Evolutionary conservation across 1,139 yeast genomes (phyloP).

Genomic region (Hansenula anomala): DNA sequence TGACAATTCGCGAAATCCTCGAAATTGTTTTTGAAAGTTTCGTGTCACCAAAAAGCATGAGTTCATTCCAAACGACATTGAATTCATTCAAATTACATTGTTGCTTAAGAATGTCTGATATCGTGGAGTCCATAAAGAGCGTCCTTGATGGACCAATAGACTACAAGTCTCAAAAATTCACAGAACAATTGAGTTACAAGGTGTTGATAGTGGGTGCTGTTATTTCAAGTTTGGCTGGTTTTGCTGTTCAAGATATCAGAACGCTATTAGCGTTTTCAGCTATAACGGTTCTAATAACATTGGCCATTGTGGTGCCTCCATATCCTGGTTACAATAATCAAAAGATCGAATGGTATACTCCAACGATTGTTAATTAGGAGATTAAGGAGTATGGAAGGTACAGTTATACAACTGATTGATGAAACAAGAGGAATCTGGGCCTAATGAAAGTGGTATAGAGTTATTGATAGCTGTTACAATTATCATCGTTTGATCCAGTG

Average conservation of each 20-base stretch:
- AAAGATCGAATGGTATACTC: slow-evolving; percentile 36
- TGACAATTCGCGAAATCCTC: no score
- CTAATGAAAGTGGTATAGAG: no score
- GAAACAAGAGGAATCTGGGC: no score
- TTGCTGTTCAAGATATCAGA: slow-evolving; percentile 36
- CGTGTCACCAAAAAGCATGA: no score
- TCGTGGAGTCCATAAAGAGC: slow-evolving; percentile 10
- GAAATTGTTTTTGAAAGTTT: no score
- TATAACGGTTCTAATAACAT: slow-evolving; percentile 30
- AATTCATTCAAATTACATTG: no score
- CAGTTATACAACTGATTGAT: no score
- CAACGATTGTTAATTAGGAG: background rate
- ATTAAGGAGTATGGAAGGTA: no score
- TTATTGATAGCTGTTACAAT: no score
- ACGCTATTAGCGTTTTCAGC: slow-evolving; percentile 34
- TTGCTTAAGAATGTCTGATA: slow-evolving; percentile 5
- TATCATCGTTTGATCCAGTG: no score
- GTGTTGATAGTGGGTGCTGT: slow-evolving; percentile 28
- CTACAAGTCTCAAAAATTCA: slow-evolving; percentile 51
- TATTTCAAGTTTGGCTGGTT: slow-evolving; percentile 35
- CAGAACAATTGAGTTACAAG: slow-evolving; percentile 25
- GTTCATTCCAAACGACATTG: no score
- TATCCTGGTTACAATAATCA: slow-evolving; percentile 48
- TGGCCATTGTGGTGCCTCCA: slow-evolving; percentile 46
- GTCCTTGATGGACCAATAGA: slow-evolving; percentile 55